Evolutionary conservation across 2,329 filamentous ascomycete species (phyloP), one percentile per base, ranked within the genome.

Genomic region (Colletotrichum cereale): DNA sequence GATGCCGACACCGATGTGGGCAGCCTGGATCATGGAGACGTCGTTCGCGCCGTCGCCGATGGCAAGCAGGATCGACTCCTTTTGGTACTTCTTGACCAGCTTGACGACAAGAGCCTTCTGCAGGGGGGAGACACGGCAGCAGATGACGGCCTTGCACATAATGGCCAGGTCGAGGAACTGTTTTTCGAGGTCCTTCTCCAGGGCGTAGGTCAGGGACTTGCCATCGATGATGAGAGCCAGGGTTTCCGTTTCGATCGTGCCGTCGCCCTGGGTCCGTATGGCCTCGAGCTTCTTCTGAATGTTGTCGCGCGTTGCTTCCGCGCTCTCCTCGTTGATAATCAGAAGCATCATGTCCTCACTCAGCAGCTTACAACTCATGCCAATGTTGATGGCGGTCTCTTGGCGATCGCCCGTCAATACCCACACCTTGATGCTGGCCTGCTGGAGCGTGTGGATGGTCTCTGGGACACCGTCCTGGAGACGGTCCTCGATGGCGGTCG

Each of bases 11-110:
- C 96, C 96, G 75, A 99, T 97, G 80, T 99, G 96, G 16, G 96
- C 96, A 14, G 96, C 96, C 84, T 99, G 96, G 66, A 99, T 99
- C 96, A 99, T 99, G 24, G 96, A 98, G n/a, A 99, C 96, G 78
- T 99, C 96, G 83, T 99, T 99, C 57, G 96, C 96, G 75, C 96
- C 96, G 78, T 99, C 96, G 75, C 96, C 96, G 80, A 99, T 98
- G 62, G 96, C 96, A 62, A 99, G 90, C 64, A 98, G 90, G 75
- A 99, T 95, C 16, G 94, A 90, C 79, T 98, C 93, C 75, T 96
- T 89, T 80, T 97, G 94, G 75, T 90, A 89, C 75, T 95, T 94
- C 84, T 98, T 99, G 79, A 99, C 96, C 75, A 98, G 90, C 85
- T 99, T 99, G 76, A 99, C 96, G 29, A 99, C 96, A 73, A 99